Evolutionary conservation across 768 basidiomycete species (phyloP).

Genomic region (Mycena galericulata): DNA sequence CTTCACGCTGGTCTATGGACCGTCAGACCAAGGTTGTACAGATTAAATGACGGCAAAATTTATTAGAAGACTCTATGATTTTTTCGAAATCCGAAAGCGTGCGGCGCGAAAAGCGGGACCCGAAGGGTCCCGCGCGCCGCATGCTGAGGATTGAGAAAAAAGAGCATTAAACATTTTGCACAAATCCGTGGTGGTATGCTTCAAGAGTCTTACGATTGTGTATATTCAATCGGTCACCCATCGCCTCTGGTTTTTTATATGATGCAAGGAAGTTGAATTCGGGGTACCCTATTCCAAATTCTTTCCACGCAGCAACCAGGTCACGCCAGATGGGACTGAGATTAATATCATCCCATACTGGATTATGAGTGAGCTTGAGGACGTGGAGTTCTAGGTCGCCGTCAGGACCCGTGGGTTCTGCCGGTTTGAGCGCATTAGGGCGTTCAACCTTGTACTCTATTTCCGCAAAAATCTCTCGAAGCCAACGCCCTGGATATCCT

Average conservation of each 20-base stretch:
- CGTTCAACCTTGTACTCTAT: conserved; percentile 20
- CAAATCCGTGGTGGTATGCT: no score
- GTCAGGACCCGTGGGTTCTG: not conserved
- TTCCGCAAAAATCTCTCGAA: conserved; percentile 18
- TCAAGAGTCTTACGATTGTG: no score
- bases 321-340: conserved; percentile 11
- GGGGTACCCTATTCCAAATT: conserved; percentile 7
- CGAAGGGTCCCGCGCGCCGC: not conserved
- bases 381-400: conserved; percentile 12
- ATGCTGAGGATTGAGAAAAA: no score
- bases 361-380: conserved; percentile 27
- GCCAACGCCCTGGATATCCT: conserved; percentile 27
- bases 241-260: conserved; percentile 8
- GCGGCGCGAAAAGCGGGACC: not conserved
- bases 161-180: no score
- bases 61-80: not conserved
- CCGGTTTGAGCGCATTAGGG: conserved; percentile 10
- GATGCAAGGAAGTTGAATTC: conserved; percentile 11
- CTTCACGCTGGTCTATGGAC: no score
- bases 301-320: conserved; percentile 6
- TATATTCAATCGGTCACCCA: conserved; percentile 10
- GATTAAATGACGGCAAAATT: no score
- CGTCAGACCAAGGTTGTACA: no score
- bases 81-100: not conserved
- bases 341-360: conserved; percentile 21